A percentile compares a stretch with the other conserved stretches of the same genome.
These are phyloP conservation scores for Urtica urens DNA, from an alignment of 306 rosid species.

Conservation along the genomic window DNA sequence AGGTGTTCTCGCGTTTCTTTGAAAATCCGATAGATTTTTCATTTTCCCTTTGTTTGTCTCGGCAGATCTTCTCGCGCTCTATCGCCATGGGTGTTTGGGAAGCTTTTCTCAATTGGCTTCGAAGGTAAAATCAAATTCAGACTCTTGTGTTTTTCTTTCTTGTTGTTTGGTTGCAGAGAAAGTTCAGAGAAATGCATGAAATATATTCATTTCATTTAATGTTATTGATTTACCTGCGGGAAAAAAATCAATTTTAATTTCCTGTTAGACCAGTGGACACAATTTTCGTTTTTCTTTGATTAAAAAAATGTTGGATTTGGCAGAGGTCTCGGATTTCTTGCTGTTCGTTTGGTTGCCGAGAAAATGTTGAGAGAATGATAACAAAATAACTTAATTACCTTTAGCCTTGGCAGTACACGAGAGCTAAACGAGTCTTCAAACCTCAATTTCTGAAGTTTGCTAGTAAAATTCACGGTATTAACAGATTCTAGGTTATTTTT, in stretches of 20 bases:
- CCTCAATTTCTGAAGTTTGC: no score
- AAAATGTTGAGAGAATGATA: no score
- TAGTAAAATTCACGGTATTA: no score
- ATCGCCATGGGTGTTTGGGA: constrained; percentile 64
- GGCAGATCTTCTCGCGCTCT: neutral
- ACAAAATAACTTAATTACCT: no score
- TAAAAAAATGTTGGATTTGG: neutral
- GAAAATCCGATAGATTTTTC: constrained; percentile 1
- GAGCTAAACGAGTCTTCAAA: no score
- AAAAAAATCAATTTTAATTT: no score
- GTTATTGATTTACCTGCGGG: no score
- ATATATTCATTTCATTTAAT: no score
- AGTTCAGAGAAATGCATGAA: neutral
- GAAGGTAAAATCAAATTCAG: constrained; percentile 34
- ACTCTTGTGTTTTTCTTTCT: constrained; percentile 1
- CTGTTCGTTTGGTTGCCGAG: constrained; percentile 5
- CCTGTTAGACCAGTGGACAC: no score
- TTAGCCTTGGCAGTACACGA: no score
- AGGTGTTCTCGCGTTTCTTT: no score
- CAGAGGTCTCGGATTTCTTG: neutral
- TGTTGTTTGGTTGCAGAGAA: constrained; percentile 3
- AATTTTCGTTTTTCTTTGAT: neutral
- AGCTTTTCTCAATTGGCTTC: constrained; percentile 79
- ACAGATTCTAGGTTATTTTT: constrained; percentile 3
- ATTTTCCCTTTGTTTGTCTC: neutral